Evolutionary conservation across 345 rosid genomes (phyloP).

Genomic region (Populus nigra): DNA sequence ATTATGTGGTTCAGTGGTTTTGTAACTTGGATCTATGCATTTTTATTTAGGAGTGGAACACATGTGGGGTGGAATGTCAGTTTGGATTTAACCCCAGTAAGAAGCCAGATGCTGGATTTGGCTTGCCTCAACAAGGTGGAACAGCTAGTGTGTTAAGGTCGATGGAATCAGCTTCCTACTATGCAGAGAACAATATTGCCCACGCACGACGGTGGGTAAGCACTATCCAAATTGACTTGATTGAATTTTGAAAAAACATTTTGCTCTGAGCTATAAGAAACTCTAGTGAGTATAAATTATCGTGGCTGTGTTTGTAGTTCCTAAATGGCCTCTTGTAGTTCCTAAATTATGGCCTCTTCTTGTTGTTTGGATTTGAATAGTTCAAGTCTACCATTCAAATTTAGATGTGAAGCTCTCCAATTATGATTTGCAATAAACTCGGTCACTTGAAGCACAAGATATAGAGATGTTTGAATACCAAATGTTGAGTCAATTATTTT

Average conservation of each 20-base stretch:
- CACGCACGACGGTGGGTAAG: slow-evolving; percentile 99
- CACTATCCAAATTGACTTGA: slow-evolving; percentile 45
- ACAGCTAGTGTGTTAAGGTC: slow-evolving; percentile 61
- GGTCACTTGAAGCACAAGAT: too few species aligned
- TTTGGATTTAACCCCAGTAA: slow-evolving; percentile 45
- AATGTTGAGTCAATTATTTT: too few species aligned
- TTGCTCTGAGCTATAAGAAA: neutral
- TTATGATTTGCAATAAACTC: too few species aligned
- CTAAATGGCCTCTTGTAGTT: neutral
- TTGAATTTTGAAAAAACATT: neutral
- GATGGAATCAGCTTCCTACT: slow-evolving; percentile 90
- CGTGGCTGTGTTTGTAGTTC: neutral
- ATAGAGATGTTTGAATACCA: too few species aligned
- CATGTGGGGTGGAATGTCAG: slow-evolving; percentile 66
- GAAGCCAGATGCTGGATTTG: slow-evolving; percentile 71
- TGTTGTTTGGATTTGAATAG: neutral
- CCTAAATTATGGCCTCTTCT: neutral
- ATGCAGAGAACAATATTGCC: slow-evolving; percentile 61
- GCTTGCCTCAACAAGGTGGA: slow-evolving; percentile 39
- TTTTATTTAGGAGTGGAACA: slow-evolving; percentile 54
- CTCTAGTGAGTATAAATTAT: neutral
- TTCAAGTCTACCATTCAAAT: neutral
- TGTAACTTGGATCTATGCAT: neutral
- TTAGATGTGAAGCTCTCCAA: neutral
- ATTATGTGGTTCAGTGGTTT: neutral